Percentiles rank a stretch among this genome's conserved stretches.
Conservation (phyloP, 441 rosid genomes). For the Geranium incanum region DNA sequence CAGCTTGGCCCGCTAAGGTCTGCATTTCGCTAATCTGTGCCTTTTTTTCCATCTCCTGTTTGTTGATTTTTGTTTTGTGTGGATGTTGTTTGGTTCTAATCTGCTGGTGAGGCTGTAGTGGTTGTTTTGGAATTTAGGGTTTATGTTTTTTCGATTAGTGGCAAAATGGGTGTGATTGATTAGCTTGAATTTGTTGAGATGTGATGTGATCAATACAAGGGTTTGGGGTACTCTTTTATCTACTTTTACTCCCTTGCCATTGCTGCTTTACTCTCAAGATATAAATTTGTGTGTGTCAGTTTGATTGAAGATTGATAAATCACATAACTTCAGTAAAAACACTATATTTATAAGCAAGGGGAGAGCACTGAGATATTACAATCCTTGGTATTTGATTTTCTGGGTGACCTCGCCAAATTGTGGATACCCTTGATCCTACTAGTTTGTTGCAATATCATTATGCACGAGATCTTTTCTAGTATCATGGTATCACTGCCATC, state of each 20-base stretch:
- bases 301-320: neutral
- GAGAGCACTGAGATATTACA: neutral
- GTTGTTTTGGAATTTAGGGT: neutral
- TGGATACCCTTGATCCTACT: neutral
- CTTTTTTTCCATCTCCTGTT: neutral
- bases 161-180: neutral
- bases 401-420: neutral
- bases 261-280: neutral
- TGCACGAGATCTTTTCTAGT: neutral
- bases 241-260: neutral
- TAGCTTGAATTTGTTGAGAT: neutral
- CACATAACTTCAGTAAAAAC: neutral
- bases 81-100: neutral
- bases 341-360: neutral
- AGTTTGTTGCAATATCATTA: neutral
- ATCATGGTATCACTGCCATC: neutral
- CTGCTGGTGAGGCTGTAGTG: neutral
- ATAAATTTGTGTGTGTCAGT: neutral
- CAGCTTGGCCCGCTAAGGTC: constrained; percentile 99
- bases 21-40: neutral
- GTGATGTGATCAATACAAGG: neutral
- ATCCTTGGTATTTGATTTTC: neutral
- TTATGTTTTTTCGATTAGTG: neutral
- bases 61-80: neutral
- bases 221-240: neutral